These are phyloP conservation scores for Mycena maculata DNA, from an alignment of 768 basidiomycete genomes.

Conservation along the genomic window DNA sequence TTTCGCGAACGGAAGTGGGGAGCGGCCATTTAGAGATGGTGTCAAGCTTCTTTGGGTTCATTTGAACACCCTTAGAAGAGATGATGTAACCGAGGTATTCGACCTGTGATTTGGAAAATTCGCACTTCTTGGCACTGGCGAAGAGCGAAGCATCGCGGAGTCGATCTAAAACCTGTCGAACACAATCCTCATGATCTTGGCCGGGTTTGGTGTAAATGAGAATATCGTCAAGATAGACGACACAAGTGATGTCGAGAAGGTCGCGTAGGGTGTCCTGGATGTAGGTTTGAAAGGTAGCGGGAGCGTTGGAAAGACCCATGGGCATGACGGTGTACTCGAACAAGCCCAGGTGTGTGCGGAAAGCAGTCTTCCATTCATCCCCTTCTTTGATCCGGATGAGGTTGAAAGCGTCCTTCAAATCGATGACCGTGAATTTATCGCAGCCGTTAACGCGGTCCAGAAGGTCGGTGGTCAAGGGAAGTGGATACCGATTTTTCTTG, in stretches of 20 bases:
- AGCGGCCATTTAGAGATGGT: constrained; percentile 51
- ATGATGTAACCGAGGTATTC: constrained; percentile 55
- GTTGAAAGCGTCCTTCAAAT: constrained; percentile 18
- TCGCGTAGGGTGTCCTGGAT: constrained; percentile 6
- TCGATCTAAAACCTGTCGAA: neutral
- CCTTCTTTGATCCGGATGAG: neutral
- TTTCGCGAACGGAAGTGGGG: constrained; percentile 41
- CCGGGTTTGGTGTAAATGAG: neutral
- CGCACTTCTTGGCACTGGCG: constrained; percentile 1
- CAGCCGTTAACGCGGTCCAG: constrained; percentile 50
- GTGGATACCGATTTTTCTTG: constrained; percentile 49
- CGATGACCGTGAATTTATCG: constrained; percentile 30
- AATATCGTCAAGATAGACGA: constrained; percentile 4
- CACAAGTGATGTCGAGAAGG: neutral
- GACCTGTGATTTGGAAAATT: constrained; percentile 3
- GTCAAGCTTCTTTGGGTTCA: constrained; percentile 36
- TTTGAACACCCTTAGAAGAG: constrained; percentile 34
- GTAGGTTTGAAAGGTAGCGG: constrained; percentile 3
- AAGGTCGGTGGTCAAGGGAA: constrained; percentile 43
- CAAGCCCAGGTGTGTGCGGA: constrained; percentile 45
- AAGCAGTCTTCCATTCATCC: constrained; percentile 56
- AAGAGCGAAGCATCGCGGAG: constrained; percentile 6
- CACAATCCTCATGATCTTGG: neutral
- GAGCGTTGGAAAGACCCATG: constrained; percentile 11
- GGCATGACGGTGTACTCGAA: constrained; percentile 15